A percentile compares a stretch with the other conserved stretches of the same genome.
Evolutionary conservation across 164 flowering plant species (phyloP).

Genomic region (Chloranthus sessilifolius): DNA sequence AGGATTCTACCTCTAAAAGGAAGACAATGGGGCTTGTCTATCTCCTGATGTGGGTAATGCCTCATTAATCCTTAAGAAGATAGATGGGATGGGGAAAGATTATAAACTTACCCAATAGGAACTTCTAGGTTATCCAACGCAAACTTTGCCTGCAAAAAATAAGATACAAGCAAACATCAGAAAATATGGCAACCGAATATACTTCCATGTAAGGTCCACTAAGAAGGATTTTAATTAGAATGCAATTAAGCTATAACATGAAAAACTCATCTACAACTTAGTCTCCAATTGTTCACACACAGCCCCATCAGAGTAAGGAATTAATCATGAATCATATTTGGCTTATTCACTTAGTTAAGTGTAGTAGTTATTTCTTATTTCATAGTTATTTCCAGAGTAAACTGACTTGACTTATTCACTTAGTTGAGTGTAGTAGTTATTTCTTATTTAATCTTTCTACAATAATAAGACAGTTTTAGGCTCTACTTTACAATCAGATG

Average conservation of each 20-base stretch:
- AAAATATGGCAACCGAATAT: background rate
- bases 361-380: background rate
- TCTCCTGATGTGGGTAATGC: no score
- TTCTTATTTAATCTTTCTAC: no score
- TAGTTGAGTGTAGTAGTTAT: background rate
- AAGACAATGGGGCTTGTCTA: no score
- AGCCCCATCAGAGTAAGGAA: background rate
- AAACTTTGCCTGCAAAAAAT: constrained; percentile 7
- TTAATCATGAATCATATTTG: background rate
- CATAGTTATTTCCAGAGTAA: no score
- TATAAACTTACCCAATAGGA: constrained; percentile 4
- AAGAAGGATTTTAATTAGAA: background rate
- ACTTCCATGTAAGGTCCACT: background rate
- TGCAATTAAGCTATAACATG: no score
- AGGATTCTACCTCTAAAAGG: no score
- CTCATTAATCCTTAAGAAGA: background rate
- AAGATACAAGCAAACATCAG: background rate
- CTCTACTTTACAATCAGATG: no score
- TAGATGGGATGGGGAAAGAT: background rate
- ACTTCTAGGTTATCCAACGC: constrained; percentile 10
- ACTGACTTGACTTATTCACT: background rate
- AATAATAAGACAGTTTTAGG: no score
- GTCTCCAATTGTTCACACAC: no score
- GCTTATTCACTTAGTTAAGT: background rate
- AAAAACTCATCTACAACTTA: no score